Evolutionary conservation across 2,329 filamentous ascomycete species (phyloP), one percentile per base, ranked within the genome.

Genomic region (Pseudopithomyces chartarum): DNA sequence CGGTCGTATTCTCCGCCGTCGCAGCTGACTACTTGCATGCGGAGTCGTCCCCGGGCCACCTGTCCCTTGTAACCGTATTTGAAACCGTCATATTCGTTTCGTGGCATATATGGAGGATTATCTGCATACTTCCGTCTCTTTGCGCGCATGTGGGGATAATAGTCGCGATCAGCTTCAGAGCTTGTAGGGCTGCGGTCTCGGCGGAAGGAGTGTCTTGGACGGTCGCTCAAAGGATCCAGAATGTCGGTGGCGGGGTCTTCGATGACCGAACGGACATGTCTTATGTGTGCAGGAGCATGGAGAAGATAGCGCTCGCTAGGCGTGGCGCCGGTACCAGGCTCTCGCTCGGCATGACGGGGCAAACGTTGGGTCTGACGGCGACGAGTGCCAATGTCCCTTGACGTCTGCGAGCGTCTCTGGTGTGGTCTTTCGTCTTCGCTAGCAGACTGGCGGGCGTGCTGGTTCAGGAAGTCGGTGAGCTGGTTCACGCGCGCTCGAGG

Each of bases 61-160:
- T 97, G 93, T 17, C 93, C 94, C 73, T 89, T 92, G 67, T 87
- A 88, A 20, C 93, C 94, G 73, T 97, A 98, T 60, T 85, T 88
- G 71, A 93, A 91, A 46, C 71, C 68, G 52, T 70, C 66, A 50
- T 70, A 73, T 22, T 63, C 62, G 54, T 66, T 39, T 43, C 47
- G 47, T 22, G 47, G 48, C 52, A 52, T 60, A 13, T 70, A 55
- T 20, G 75, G 73, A 42, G 75, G 69, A 22, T 78, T 29, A 8
- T 29, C 26, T 29, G 26, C 74, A 19, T 80, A 59, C 62, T 79
- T 79, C 61, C 79, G 69, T 44, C 71, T 65, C 62, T 75, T 75
- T 40, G 67, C 58, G 44, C 63, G 62, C 44, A 70, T 61, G 46
- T 60, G 68, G 26, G 62, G 60, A 51, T 65, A 65, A 29, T 63